phyloP scores from a whole-genome alignment of 2,329 filamentous ascomycete species.

The Colletotrichum higginsianum region DNA sequence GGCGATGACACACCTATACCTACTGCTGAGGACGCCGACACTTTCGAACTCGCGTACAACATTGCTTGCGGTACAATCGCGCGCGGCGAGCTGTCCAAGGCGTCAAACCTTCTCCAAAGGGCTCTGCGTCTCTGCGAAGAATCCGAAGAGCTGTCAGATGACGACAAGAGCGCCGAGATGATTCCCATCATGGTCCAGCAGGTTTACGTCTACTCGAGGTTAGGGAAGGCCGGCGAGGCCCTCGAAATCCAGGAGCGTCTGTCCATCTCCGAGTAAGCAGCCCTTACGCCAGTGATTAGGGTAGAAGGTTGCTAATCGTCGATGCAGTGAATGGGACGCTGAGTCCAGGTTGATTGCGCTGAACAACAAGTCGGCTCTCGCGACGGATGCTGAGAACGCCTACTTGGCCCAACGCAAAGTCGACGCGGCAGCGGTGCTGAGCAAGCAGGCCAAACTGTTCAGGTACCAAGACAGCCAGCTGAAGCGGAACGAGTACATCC shows the following conservation, averaged over 20 bases:
- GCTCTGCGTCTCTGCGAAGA: conserved; percentile 80
- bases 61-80: conserved; percentile 81
- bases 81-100: conserved; percentile 75
- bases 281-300: neutral
- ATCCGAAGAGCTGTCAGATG: conserved; percentile 79
- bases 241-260: conserved; percentile 74
- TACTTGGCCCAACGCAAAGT: conserved; percentile 77
- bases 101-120: conserved; percentile 76
- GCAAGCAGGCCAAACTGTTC: conserved; percentile 77
- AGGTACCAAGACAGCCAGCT: conserved; percentile 72
- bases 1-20: conserved; percentile 54
- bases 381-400: conserved; percentile 69
- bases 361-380: conserved; percentile 70
- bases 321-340: conserved; percentile 73
- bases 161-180: conserved; percentile 82
- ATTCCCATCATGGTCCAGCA: conserved; percentile 84
- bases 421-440: conserved; percentile 66
- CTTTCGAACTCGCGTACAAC: conserved; percentile 88
- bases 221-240: conserved; percentile 78
- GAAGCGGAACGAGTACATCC: conserved; percentile 73
- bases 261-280: conserved; percentile 71
- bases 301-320: conserved; percentile 47
- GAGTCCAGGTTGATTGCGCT: conserved; percentile 77
- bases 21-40: conserved; percentile 74
- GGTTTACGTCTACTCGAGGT: conserved; percentile 77